Evolutionary conservation across 805 yeast species (phyloP), one percentile per base, ranked within the genome.

Genomic region (Suhomyces sp.): DNA sequence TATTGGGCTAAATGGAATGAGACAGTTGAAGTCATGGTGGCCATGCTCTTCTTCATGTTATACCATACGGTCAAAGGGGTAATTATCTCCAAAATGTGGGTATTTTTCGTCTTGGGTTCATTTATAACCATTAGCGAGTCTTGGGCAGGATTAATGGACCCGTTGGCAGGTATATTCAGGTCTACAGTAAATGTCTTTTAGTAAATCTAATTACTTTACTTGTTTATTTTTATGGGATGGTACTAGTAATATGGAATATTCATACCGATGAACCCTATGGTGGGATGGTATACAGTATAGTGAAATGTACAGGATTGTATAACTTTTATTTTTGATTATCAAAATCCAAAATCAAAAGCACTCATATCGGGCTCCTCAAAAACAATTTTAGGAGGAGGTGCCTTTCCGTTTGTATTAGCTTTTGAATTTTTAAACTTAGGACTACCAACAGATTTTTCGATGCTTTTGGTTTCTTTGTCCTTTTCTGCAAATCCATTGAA

Each of bases 331-430:
- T 22, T 4, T 5, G 5, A 13, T 5, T 4, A 9, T 38, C 36
- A 54, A 26, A 54, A 54, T 5, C 60, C 59, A 38, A 81, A 82
- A 35, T 71, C 72, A 49, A 81, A 82, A 0, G 86, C 73, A 53
- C 83, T 78, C 88, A 83, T 81, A 50, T 83, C 88, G 0, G 90
- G 87, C 48, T 82, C 90, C 38, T 70, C 73, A 53, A 79, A 81
- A 22, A 72, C 75, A 3, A 68, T 56, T n/a, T 67, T 63, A 3
- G 82, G 81, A 1, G 83, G 79, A n/a, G n/a, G n/a, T n/a, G n/a
- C n/a, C n/a, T n/a, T n/a, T n/a, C n/a, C n/a, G 15, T 22, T 22
- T 19, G 17, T 32, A 16, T 25, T 27, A 15, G 26, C 33, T 6
- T 10, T 14, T 19, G 33, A 12, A 24, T n/a, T 15, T 17, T n/a